Percentiles rank a stretch among this genome's conserved stretches.
Conservation (phyloP, 306 rosid species). For the Casuarina glauca region DNA sequence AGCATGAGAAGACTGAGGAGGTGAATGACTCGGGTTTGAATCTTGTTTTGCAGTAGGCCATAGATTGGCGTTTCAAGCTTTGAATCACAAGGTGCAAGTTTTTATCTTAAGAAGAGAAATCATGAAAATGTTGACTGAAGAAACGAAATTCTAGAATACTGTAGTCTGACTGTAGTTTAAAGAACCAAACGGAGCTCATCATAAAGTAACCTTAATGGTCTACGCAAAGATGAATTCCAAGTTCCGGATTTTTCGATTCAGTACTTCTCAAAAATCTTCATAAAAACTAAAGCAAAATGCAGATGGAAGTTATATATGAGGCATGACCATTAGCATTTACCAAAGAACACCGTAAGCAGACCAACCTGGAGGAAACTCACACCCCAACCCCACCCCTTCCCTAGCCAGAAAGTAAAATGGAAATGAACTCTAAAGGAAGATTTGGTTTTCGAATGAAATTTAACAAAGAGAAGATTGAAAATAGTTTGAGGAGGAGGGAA, state of each 20-base stretch:
- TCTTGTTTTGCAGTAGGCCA: not conserved
- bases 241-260: not conserved
- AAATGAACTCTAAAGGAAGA: not conserved
- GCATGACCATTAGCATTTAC: not conserved
- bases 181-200: slow-evolving; percentile 7
- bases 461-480: not conserved
- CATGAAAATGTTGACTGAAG: not conserved
- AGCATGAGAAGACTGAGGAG: not conserved
- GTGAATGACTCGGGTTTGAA: not conserved
- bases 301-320: not conserved
- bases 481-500: not conserved
- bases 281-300: not conserved
- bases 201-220: slow-evolving; percentile 33
- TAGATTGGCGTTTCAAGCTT: not conserved
- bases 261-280: not conserved
- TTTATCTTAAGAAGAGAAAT: not conserved
- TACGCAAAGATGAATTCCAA: slow-evolving; percentile 29
- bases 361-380: not conserved
- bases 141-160: not conserved
- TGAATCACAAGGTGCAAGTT: not conserved
- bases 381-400: too few relatives aligned
- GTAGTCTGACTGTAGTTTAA: not conserved
- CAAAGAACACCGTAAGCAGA: not conserved
- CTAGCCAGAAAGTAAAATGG: not conserved
- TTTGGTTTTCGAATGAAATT: not conserved